Conservation (phyloP, 306 rosid species). For the Dalbergia cultrata region DNA sequence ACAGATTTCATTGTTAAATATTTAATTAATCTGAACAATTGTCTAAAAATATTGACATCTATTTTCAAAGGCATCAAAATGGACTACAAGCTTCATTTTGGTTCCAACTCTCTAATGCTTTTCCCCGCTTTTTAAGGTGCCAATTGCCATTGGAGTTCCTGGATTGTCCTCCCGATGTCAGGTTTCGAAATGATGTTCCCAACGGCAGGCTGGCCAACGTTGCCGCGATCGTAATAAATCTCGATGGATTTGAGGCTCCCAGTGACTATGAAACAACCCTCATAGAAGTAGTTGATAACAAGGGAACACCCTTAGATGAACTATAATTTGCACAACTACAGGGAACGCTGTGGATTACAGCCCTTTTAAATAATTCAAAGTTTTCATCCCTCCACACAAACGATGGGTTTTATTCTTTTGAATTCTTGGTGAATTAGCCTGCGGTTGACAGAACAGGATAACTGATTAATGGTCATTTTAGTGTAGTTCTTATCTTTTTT, state of each 20-base stretch:
- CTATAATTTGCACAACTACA: too few relatives aligned
- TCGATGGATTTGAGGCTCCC: slow-evolving; percentile 92
- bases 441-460: slow-evolving; percentile 20
- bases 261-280: slow-evolving; percentile 91
- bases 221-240: slow-evolving; percentile 95
- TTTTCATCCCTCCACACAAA: too few relatives aligned
- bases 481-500: not conserved
- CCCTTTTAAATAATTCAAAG: too few relatives aligned
- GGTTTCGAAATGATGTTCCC: slow-evolving; percentile 81
- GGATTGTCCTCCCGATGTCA: slow-evolving; percentile 76
- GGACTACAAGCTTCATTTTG: too few relatives aligned
- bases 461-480: slow-evolving; percentile 30
- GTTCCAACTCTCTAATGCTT: too few relatives aligned
- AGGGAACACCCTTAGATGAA: too few relatives aligned
- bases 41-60: not conserved
- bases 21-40: not conserved
- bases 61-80: slow-evolving; percentile 13
- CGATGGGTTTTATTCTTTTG: not conserved
- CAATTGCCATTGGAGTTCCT: slow-evolving; percentile 96
- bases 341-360: too few relatives aligned
- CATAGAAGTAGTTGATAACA: slow-evolving; percentile 72
- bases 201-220: slow-evolving; percentile 90
- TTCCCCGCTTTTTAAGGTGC: slow-evolving; percentile 83
- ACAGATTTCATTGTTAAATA: not conserved
- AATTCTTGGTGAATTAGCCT: slow-evolving; percentile 38